Evolutionary conservation across 2,329 filamentous ascomycete species (phyloP).

Genomic region (Pyrenophora graminea): DNA sequence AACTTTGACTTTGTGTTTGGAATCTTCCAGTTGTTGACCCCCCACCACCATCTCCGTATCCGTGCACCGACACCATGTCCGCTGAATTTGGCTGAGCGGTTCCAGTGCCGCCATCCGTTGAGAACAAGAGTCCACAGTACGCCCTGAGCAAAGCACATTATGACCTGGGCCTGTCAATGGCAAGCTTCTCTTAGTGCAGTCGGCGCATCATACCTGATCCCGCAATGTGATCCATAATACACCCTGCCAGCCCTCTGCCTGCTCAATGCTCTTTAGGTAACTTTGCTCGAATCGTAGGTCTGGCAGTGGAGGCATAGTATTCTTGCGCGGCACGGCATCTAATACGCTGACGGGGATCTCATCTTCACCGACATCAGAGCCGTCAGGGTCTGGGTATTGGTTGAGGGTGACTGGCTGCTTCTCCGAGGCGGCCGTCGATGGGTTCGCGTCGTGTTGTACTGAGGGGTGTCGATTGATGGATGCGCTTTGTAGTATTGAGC

Average conservation of each 20-base stretch:
- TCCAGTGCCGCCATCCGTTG: slow-evolving; percentile 89
- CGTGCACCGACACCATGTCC: slow-evolving; percentile 77
- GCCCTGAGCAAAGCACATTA: slow-evolving; percentile 87
- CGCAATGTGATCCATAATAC: slow-evolving; percentile 82
- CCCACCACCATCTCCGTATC: slow-evolving; percentile 91
- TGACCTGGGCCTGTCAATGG: slow-evolving; percentile 58
- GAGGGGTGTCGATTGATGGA: slow-evolving; percentile 76
- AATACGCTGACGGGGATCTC: slow-evolving; percentile 72
- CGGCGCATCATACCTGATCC: slow-evolving; percentile 70
- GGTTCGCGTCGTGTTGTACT: slow-evolving; percentile 75
- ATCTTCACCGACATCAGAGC: slow-evolving; percentile 61
- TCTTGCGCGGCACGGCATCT: slow-evolving; percentile 57
- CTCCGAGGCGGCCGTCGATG: slow-evolving; percentile 72
- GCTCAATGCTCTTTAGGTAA: slow-evolving; percentile 86
- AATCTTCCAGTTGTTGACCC: slow-evolving; percentile 81
- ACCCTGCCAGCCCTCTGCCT: slow-evolving; percentile 77
- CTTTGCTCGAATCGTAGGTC: slow-evolving; percentile 98
- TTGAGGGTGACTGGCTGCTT: slow-evolving; percentile 63
- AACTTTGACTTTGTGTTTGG: slow-evolving; percentile 28
- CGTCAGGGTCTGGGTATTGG: slow-evolving; percentile 44
- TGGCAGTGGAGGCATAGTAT: slow-evolving; percentile 69
- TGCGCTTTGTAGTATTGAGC: slow-evolving; percentile 78
- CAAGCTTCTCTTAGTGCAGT: too few species aligned
- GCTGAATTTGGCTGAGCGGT: slow-evolving; percentile 74
- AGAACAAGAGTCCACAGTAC: slow-evolving; percentile 84